Base-by-base conservation (phyloP, 495 filamentous ascomycete genomes). In the Elasticomyces elasticus region DNA sequence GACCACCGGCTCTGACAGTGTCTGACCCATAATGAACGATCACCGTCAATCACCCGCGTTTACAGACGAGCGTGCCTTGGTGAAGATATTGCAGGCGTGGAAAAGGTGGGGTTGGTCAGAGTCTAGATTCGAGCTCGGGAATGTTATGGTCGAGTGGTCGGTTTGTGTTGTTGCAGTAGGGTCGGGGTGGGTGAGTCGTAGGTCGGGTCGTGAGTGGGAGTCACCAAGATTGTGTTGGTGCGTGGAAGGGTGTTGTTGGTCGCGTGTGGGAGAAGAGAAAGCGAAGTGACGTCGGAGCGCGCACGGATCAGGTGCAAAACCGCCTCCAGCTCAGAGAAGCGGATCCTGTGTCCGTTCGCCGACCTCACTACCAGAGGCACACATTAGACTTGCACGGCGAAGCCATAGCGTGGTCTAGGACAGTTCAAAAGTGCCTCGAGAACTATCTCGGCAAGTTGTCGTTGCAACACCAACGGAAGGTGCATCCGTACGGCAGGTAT, bases 1-100 rank as follows among this genome's bases (percentile, higher is more conserved):
- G 60, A 94, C 85, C 63, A 97, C 91, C 48, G 92, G 92, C 78
- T 98, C 94, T 68, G 92, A 97, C 67, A 98, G 84, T 69, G 92
- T 98, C 80, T 98, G 92, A 81, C 92, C 92, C 92, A 98, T 98
- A 27, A 13, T 62, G 45, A n/a, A 49, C 24, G 26, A 22, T 22
- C 24, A 22, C 13, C 20, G 43, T 25, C 43, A 4, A 20, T 46
- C 20, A 20, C 20, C 20, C 2, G 9, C 11, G 24, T 27, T 12
- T 17, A 19, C 13, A 27, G 25, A 19, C 9, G 19, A 6, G 24
- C n/a, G 35, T 40, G 35, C 19, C 12, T 12, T 40, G 5, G 13
- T 5, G 35, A 13, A 40, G 35, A 13, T 40, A 49, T 13, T 15
- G 13, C 2, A 45, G 5, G 42, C 17, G 20, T 25, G 50, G 33